Evolutionary conservation across 108 stramenopile species (phyloP).

Genomic region (Aurantiochytrium sp.): DNA sequence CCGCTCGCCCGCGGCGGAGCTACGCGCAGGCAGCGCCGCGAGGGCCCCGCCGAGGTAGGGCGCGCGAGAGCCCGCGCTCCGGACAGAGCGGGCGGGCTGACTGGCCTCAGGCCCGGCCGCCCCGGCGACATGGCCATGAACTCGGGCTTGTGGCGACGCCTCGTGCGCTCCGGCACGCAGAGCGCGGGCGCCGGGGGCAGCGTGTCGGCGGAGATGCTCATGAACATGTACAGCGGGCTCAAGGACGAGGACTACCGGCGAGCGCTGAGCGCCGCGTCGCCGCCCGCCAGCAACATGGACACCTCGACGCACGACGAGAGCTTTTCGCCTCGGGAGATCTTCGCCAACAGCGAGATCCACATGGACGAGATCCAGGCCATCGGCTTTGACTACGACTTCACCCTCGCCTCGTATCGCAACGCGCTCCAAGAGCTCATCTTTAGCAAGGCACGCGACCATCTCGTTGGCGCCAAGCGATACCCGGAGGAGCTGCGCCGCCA

Average conservation of each 20-base stretch:
- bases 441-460: conserved; percentile 75
- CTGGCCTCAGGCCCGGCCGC: too few species aligned
- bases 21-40: too few species aligned
- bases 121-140: background rate
- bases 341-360: conserved; percentile 83
- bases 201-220: background rate
- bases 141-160: background rate
- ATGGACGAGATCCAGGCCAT: conserved; percentile 80
- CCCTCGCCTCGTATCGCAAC: conserved; percentile 79
- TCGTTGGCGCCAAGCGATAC: conserved; percentile 77
- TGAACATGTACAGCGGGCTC: background rate
- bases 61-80: too few species aligned
- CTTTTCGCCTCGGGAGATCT: conserved; percentile 43
- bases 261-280: background rate
- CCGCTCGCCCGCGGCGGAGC: too few species aligned
- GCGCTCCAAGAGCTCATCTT: conserved; percentile 81
- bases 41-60: too few species aligned
- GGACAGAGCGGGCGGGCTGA: too few species aligned
- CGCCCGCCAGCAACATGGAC: too few species aligned
- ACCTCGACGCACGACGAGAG: background rate
- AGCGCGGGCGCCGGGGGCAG: background rate
- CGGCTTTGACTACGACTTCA: conserved; percentile 95
- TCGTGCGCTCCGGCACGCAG: background rate
- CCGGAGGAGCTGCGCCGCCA: conserved; percentile 71
- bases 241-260: background rate